A percentile compares a stretch with the other conserved stretches of the same genome.
These are phyloP conservation scores for Psilocybe tampanensis DNA, from an alignment of 768 basidiomycete species.

Conservation along the genomic window DNA sequence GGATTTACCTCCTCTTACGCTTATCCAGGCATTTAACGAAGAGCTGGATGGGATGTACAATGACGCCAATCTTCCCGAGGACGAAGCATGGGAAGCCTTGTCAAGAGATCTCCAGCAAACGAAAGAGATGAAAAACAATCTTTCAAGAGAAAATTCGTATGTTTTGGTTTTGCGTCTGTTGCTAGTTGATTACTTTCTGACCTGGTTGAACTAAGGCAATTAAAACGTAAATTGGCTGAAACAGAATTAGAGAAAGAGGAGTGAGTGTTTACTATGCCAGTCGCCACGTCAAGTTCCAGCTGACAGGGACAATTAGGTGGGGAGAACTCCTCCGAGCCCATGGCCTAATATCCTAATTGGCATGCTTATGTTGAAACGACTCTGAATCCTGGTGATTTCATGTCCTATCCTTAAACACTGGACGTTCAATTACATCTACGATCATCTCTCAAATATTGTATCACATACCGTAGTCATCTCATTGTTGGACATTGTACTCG, in stretches of 20 bases:
- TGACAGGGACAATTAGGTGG: conserved; percentile 53
- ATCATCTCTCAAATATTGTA: conserved; percentile 20
- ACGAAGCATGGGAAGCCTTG: conserved; percentile 84
- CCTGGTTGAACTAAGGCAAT: conserved; percentile 44
- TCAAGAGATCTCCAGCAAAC: conserved; percentile 69
- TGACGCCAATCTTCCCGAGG: conserved; percentile 78
- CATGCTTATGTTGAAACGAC: conserved; percentile 2
- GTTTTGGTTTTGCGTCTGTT: conserved; percentile 31
- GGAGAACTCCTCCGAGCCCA: conserved; percentile 57
- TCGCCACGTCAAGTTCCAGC: conserved; percentile 1
- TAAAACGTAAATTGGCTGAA: conserved; percentile 72
- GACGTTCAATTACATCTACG: conserved; percentile 13
- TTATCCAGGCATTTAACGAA: conserved; percentile 84
- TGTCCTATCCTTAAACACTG: conserved; percentile 3
- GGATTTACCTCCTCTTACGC: not conserved
- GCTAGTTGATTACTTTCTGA: conserved; percentile 1
- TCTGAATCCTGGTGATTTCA: conserved; percentile 20
- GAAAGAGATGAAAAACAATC: conserved; percentile 75
- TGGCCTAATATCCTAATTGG: conserved; percentile 37
- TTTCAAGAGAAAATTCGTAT: conserved; percentile 80
- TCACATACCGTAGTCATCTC: conserved; percentile 15
- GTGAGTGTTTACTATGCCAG: conserved; percentile 43
- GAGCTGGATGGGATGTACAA: conserved; percentile 92
- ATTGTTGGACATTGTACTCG: conserved; percentile 18
- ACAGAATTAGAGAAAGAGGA: conserved; percentile 78